Evolutionary conservation across 305 asterid species (phyloP).

Genomic region (Fraxinus angustifolia): DNA sequence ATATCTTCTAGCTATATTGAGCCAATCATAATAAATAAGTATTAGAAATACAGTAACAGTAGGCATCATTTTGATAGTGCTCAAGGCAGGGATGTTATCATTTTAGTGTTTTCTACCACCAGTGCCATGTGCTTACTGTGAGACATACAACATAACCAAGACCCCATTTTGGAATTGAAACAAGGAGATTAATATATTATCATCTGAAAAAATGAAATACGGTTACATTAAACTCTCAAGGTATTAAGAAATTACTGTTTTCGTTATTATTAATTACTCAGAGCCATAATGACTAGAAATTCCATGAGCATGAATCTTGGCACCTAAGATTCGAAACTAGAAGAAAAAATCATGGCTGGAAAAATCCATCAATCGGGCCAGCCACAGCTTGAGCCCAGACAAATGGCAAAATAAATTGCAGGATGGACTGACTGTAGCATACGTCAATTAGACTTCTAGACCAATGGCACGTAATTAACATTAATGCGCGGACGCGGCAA

Average conservation of each 20-base stretch:
- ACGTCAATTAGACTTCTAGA: slow-evolving; percentile 9
- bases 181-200: not conserved
- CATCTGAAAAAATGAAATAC: not conserved
- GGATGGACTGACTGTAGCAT: slow-evolving; percentile 7
- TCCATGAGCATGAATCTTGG: not conserved
- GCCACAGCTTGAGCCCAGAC: not conserved
- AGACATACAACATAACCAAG: not conserved
- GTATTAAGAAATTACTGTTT: not conserved
- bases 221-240: not conserved
- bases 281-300: not conserved
- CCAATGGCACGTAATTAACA: not conserved
- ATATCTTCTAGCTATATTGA: not conserved
- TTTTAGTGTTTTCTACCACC: not conserved
- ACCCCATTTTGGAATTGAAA: slow-evolving; percentile 3
- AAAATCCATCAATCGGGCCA: not conserved
- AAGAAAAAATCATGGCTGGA: not conserved
- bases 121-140: not conserved
- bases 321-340: not conserved
- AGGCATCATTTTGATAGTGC: not conserved
- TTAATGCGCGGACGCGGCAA: not conserved
- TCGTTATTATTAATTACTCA: not conserved
- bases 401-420: not conserved
- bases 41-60: slow-evolving; percentile 8
- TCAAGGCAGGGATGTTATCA: slow-evolving; percentile 13
- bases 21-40: slow-evolving; percentile 9